A percentile compares a stretch with the other conserved stretches of the same genome.
phyloP scores from a whole-genome alignment of 1,284 basidiomycete genomes.

The Cutaneotrichosporon sp. region DNA sequence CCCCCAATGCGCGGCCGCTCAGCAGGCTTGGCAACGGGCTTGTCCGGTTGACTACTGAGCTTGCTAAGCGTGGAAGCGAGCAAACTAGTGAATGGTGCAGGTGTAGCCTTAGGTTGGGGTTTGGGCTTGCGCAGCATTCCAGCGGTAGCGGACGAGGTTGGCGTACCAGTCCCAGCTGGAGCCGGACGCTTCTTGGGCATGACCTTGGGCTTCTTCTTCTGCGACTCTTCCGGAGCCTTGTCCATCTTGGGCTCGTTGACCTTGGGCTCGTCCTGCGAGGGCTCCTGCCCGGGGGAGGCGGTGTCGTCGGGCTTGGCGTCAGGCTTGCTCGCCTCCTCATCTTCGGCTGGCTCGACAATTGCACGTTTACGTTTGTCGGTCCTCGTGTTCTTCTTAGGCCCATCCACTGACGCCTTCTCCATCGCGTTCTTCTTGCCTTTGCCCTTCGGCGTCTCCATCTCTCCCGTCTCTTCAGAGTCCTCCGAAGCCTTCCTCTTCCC shows the following conservation, averaged over 20 bases:
- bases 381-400: background rate
- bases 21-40: background rate
- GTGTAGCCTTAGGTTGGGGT: background rate
- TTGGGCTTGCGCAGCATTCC: background rate
- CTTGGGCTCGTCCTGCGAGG: too few species aligned
- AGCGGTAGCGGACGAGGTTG: background rate
- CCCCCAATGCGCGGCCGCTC: slow-evolving; percentile 22
- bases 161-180: background rate
- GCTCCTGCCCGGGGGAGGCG: background rate
- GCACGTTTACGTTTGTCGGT: slow-evolving; percentile 1
- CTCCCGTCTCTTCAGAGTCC: too few species aligned
- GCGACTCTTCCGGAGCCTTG: slow-evolving; percentile 1
- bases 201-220: slow-evolving; percentile 5
- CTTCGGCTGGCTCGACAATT: background rate
- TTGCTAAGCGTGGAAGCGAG: slow-evolving; percentile 23
- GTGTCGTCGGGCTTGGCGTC: background rate
- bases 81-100: slow-evolving; percentile 14
- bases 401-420: slow-evolving; percentile 8
- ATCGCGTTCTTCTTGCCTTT: slow-evolving; percentile 3
- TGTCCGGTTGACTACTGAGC: slow-evolving; percentile 9
- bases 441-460: background rate
- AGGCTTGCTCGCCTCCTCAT: background rate
- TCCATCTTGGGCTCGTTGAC: background rate
- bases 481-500: background rate
- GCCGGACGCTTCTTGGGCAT: slow-evolving; percentile 7